Conservation (phyloP, 148 eudicot species). For the Oxyria digyna region DNA sequence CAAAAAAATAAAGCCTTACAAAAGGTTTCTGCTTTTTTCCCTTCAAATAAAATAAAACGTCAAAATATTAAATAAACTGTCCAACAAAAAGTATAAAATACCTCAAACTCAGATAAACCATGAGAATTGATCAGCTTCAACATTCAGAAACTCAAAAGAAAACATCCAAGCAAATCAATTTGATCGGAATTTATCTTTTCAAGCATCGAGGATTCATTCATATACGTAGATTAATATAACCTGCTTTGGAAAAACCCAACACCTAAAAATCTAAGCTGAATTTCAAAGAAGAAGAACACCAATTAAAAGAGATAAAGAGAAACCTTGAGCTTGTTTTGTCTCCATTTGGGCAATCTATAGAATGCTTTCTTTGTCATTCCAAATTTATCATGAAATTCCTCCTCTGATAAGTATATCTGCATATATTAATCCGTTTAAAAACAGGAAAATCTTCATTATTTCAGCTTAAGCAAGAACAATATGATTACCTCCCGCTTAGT, state of each 20-base stretch:
- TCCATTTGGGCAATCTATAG: constrained; percentile 32
- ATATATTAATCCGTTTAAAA: background rate
- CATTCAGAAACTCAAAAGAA: background rate
- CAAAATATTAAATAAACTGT: too few species aligned
- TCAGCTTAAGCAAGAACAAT: background rate
- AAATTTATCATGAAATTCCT: constrained; percentile 25
- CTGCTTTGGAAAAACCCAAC: too few species aligned
- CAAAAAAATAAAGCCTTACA: too few species aligned
- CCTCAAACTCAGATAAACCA: too few species aligned
- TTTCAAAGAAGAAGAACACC: background rate
- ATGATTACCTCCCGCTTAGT: constrained; percentile 38
- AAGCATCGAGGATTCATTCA: too few species aligned
- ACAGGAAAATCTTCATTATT: background rate
- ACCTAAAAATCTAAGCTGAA: background rate
- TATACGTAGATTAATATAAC: too few species aligned
- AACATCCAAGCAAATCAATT: background rate
- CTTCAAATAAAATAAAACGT: too few species aligned
- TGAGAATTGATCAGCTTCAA: background rate
- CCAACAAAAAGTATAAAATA: too few species aligned
- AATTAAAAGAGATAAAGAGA: constrained; percentile 23
- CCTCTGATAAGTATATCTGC: constrained; percentile 28
- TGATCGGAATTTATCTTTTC: background rate
- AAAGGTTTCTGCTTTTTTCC: too few species aligned
- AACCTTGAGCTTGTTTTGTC: constrained; percentile 27
- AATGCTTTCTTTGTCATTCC: constrained; percentile 26